Base-by-base conservation (phyloP, 192 early-diverging fungal species). In the Coemansia sp. region DNA sequence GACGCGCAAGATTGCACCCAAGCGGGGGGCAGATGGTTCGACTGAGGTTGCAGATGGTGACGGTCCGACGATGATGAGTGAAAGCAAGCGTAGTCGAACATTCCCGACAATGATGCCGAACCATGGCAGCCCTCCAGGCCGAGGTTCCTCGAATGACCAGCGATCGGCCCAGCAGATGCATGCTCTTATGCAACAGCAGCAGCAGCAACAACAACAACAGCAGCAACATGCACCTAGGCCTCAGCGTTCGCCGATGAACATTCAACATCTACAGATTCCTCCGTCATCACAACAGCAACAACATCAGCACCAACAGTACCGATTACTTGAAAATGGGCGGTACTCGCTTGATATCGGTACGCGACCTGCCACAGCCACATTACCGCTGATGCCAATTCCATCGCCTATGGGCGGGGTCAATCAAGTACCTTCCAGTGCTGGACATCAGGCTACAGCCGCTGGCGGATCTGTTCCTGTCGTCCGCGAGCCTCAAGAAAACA, bases 1-100 rank as follows among this genome's bases (percentile, higher is more conserved):
- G 18, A 39, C 56, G 2, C 69, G 75, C 61, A 78, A 71, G 30
- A 67, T 78, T 9, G 75, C 75, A 15, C 75, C 75, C 17, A 78
- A 78, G 59, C 75, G 75, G 33, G 75, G 64, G 5, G 24, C 27
- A 9, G 56, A 69, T 24, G 55, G 62, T 13, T 18, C 41, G 0
- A 18, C 18, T 45, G 61, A 62, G 11, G 40, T 23, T 14, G 49
- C 27, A 14, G 57, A 58, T 24, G 37, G 24, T 5, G 71, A 73
- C 7, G 46, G 23, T 2, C 69, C 75, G 10, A n/a, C 43, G n/a
- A 71, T 65, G 65, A 63, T 78, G 53, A 48, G 54, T 22, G 25
- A 42, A 11, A 64, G 58, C 53, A 78, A 78, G 62, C 75, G 75
- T 34, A 71, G 75, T 19, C 69, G 75, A 58, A 78, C 75, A 2